Evolutionary conservation across 148 eudicot species (phyloP).

Genomic region (Nyssa sinensis): DNA sequence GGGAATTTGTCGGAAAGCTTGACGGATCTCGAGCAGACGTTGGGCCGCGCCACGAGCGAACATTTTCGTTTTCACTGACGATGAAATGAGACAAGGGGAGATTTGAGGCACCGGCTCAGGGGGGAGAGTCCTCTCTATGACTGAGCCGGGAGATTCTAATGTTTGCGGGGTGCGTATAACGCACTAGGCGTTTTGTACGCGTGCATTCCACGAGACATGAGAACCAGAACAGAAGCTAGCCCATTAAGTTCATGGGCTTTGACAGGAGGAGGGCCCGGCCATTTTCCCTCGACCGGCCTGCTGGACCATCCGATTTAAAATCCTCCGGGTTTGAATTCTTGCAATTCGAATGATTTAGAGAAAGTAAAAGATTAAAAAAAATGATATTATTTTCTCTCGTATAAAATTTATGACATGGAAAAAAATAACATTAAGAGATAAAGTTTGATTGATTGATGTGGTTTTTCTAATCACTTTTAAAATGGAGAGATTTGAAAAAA

Average conservation of each 20-base stretch:
- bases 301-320: no score
- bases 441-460: no score
- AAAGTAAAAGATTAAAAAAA: no score
- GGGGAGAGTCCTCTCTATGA: no score
- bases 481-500: no score
- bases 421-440: no score
- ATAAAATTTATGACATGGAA: no score
- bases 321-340: no score
- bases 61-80: conserved; percentile 50
- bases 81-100: conserved; percentile 18
- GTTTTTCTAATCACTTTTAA: no score
- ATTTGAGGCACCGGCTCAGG: conserved; percentile 21
- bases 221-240: not conserved
- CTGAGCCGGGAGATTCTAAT: conserved; percentile 7
- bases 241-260: not conserved
- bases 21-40: conserved; percentile 74
- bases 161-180: not conserved
- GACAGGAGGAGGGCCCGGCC: not conserved
- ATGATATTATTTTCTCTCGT: no score
- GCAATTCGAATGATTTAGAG: no score
- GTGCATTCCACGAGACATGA: conserved; percentile 26
- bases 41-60: conserved; percentile 63
- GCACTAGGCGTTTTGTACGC: conserved; percentile 7
- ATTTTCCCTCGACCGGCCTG: no score
- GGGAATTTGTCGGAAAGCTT: conserved; percentile 47